Conservation (phyloP, 2,329 filamentous ascomycete genomes). For the Conoideocrella luteorostrata region DNA sequence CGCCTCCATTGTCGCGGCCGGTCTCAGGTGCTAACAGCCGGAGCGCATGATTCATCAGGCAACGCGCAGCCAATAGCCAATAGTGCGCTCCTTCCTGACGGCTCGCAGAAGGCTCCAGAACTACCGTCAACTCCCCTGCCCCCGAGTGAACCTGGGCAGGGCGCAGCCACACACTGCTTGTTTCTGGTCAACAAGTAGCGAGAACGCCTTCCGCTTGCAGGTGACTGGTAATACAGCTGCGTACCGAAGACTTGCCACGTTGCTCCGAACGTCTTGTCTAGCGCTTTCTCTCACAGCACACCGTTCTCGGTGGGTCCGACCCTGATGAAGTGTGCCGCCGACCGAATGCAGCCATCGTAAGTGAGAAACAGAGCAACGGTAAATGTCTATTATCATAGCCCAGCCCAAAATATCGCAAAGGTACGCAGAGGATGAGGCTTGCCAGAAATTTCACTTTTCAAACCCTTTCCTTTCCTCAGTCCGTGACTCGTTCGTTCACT, state of each 20-base stretch:
- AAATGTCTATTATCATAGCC: too few species aligned
- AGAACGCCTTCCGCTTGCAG: constrained; percentile 2
- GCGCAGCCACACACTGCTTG: too few species aligned
- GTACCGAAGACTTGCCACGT: constrained; percentile 15
- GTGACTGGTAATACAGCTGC: constrained; percentile 3
- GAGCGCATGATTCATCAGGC: constrained; percentile 32
- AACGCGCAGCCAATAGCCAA: constrained; percentile 10
- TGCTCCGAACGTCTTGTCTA: too few species aligned
- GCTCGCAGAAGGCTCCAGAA: constrained; percentile 34
- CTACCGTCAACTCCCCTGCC: constrained; percentile 5
- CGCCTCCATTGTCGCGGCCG: constrained; percentile 11
- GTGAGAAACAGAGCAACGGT: too few species aligned
- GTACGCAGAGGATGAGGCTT: too few species aligned
- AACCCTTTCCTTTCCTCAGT: too few species aligned
- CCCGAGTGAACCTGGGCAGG: too few species aligned
- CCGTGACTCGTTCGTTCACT: too few species aligned
- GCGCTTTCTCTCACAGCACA: background rate
- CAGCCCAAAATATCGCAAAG: too few species aligned
- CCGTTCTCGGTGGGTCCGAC: constrained; percentile 13
- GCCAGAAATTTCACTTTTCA: too few species aligned
- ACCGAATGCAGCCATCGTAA: constrained; percentile 7
- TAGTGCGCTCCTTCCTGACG: constrained; percentile 10
- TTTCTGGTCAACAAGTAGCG: background rate
- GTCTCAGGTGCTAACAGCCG: too few species aligned
- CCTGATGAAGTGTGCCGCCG: background rate